phyloP scores from a whole-genome alignment of 2,329 filamentous ascomycete genomes.

The Aspergillaceae sp. region DNA sequence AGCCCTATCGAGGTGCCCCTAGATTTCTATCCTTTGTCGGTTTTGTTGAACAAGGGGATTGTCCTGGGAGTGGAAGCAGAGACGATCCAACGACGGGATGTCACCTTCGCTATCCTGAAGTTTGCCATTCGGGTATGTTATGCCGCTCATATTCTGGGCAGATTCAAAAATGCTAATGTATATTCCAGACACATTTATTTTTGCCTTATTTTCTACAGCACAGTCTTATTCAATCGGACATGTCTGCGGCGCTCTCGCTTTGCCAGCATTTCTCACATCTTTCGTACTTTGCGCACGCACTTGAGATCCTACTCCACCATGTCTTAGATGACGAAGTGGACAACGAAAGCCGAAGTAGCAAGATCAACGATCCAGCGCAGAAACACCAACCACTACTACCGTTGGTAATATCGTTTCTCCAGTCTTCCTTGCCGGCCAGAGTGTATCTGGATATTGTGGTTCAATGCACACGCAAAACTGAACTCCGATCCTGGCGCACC shows the following conservation, averaged over 20 bases:
- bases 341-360: conserved; percentile 31
- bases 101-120: conserved; percentile 82
- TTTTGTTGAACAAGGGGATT: conserved; percentile 81
- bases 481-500: conserved; percentile 88
- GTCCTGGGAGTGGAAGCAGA: conserved; percentile 86
- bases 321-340: conserved; percentile 94
- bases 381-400: conserved; percentile 33
- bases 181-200: conserved; percentile 81
- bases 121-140: conserved; percentile 71
- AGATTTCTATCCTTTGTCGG: conserved; percentile 93
- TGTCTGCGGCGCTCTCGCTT: conserved; percentile 69
- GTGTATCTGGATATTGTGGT: conserved; percentile 90
- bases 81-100: conserved; percentile 82
- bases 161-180: conserved; percentile 3
- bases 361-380: conserved; percentile 16
- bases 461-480: conserved; percentile 94
- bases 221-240: conserved; percentile 66
- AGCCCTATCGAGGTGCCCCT: conserved; percentile 66
- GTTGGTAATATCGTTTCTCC: conserved; percentile 53
- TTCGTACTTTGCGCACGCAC: conserved; percentile 83
- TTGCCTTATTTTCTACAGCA: conserved; percentile 78
- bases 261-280: conserved; percentile 79
- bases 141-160: background rate
- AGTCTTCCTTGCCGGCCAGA: conserved; percentile 58
- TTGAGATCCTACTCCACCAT: conserved; percentile 86